Conservation (phyloP, 345 rosid species). For the Angophora floribunda region DNA sequence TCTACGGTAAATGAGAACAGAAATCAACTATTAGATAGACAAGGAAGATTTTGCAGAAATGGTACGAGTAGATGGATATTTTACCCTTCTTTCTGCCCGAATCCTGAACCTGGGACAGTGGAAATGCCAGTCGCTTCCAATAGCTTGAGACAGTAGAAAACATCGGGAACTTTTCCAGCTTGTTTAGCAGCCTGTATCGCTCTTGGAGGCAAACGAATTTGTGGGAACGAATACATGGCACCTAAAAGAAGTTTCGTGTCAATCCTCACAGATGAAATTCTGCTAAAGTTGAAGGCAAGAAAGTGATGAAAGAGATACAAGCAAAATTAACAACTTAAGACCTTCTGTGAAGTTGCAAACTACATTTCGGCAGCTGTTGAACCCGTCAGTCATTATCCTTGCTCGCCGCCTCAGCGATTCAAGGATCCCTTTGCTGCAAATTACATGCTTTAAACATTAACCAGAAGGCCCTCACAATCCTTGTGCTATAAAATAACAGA, state of each 20-base stretch:
- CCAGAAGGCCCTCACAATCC: not conserved
- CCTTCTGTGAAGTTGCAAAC: constrained; percentile 99
- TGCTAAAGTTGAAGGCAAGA: not conserved
- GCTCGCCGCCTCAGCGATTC: constrained; percentile 94
- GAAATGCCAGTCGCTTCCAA: constrained; percentile 99
- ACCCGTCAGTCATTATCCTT: constrained; percentile 92
- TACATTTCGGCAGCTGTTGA: constrained; percentile 95
- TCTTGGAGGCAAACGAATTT: constrained; percentile 71
- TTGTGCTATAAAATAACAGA: not conserved
- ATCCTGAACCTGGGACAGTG: constrained; percentile 99
- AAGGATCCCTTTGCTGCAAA: constrained; percentile 74
- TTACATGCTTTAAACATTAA: not conserved
- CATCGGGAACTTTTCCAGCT: constrained; percentile 59
- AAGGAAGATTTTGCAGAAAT: not conserved
- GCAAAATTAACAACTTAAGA: not conserved
- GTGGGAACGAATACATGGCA: constrained; percentile 99
- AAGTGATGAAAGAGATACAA: not conserved
- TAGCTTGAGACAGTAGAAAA: constrained; percentile 93
- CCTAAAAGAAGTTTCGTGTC: constrained; percentile 25
- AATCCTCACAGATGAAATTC: not conserved
- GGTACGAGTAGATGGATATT: not conserved
- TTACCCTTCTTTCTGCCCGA: constrained; percentile 98
- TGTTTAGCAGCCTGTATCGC: constrained; percentile 80
- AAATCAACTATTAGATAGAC: not conserved
- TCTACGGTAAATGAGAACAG: not conserved